phyloP scores from a whole-genome alignment of 2,329 filamentous ascomycete genomes.

The Aspergillus pseudoviridinutans region DNA sequence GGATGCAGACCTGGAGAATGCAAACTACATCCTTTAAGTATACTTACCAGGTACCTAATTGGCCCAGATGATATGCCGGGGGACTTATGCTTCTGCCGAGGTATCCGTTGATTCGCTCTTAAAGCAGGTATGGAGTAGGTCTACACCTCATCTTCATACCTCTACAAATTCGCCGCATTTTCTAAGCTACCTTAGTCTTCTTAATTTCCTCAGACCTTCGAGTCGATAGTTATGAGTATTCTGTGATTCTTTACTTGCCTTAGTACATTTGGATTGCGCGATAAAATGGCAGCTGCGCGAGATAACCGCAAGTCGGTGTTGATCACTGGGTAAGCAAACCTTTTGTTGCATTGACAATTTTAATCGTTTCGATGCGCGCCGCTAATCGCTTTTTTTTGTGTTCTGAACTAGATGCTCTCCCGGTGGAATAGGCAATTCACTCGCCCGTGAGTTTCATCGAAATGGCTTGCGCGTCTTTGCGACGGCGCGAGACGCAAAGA shows the following conservation, averaged over 20 bases:
- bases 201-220: not conserved
- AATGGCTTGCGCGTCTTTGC: slow-evolving; percentile 55
- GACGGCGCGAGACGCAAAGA: slow-evolving; percentile 50
- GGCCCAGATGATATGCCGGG: not conserved
- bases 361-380: not conserved
- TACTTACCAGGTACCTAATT: not conserved
- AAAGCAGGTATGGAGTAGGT: not conserved
- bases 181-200: too few relatives aligned
- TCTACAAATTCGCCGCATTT: too few relatives aligned
- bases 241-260: not conserved
- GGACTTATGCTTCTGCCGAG: not conserved
- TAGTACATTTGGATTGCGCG: not conserved
- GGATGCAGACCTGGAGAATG: not conserved
- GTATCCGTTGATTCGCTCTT: not conserved
- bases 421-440: slow-evolving; percentile 56
- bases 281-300: slow-evolving; percentile 19
- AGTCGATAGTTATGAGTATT: not conserved
- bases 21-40: too few relatives aligned
- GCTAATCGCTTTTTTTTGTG: not conserved
- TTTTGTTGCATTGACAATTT: not conserved
- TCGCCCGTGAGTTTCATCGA: slow-evolving; percentile 55
- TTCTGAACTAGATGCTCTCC: slow-evolving; percentile 32
- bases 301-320: slow-evolving; percentile 38
- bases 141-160: too few relatives aligned
- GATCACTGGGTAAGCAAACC: slow-evolving; percentile 37